Evolutionary conservation across 768 basidiomycete species (phyloP).

Genomic region (Leucocoprinus sp.): DNA sequence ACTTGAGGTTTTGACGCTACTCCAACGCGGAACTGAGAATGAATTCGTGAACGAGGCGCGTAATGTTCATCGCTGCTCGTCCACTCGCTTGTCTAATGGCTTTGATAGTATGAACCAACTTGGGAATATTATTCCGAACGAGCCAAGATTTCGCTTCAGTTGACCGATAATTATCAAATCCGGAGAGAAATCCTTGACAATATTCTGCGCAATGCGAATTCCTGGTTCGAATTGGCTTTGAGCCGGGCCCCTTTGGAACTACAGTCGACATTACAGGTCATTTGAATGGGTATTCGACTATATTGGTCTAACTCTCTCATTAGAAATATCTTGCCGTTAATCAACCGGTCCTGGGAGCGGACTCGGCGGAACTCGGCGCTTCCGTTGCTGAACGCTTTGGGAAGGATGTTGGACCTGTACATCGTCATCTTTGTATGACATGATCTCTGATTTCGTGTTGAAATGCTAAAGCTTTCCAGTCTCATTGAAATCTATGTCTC

Average conservation of each 20-base stretch:
- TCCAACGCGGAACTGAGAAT: slow-evolving; percentile 83
- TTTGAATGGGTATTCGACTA: background rate
- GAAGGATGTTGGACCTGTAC: slow-evolving; percentile 69
- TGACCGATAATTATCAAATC: slow-evolving; percentile 80
- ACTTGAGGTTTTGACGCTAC: slow-evolving; percentile 82
- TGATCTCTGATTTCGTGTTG: background rate
- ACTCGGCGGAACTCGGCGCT: slow-evolving; percentile 83
- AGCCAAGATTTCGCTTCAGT: slow-evolving; percentile 62
- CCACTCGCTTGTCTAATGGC: no score
- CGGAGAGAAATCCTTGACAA: slow-evolving; percentile 79
- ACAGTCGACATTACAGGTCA: slow-evolving; percentile 84
- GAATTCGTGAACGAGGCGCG: slow-evolving; percentile 86
- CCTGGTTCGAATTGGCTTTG: slow-evolving; percentile 84
- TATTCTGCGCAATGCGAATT: slow-evolving; percentile 63
- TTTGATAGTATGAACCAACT: slow-evolving; percentile 74
- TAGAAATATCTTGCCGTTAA: slow-evolving; percentile 85
- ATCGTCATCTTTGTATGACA: slow-evolving; percentile 66
- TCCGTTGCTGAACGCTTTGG: slow-evolving; percentile 84
- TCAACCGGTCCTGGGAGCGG: slow-evolving; percentile 58
- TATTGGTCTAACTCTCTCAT: slow-evolving; percentile 1
- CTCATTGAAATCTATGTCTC: slow-evolving; percentile 44
- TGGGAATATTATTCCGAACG: slow-evolving; percentile 80
- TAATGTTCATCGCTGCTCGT: background rate
- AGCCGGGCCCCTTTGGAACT: slow-evolving; percentile 87
- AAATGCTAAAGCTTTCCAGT: slow-evolving; percentile 26